Base-by-base conservation (phyloP, 768 basidiomycete genomes). In the Tremella mesenterica region DNA sequence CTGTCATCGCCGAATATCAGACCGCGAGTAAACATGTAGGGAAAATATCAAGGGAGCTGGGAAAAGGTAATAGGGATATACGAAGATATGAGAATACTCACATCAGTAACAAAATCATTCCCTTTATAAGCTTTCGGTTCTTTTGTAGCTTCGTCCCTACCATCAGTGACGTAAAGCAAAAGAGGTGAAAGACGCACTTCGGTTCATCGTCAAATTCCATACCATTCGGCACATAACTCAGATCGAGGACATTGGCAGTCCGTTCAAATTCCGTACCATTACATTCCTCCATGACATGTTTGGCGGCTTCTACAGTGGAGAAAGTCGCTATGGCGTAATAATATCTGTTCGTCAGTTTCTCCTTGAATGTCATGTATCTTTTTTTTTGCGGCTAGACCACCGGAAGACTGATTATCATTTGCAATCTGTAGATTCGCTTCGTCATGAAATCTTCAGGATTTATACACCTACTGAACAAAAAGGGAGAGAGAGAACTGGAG, bases 221-320 rank as follows among this genome's bases (percentile, higher is more conserved):
- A 21, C 79, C 85, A 27, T 90, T 83, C 0, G 90, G 88, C 10
- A 93, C 89, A 72, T 86, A 96, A 71, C 92, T 95, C 29, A 99
- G 75, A 69, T 99, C 88, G 55, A 99, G 85, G 6, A 96, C 80
- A 70, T 99, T 99, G 2, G 95, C 93, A 1, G 93, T 95, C 27
- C 90, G 83, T 72, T 97, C 95, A 14, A 97, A 80, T 71, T 99
- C 95, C 1, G 93, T 88, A 14, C 90, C 91, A 60, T 96, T 87
- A 23, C 96, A 79, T 69, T 97, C 91, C 28, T 79, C 74, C 67
- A 85, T 86, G 27, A 92, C 81, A 67, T 90, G 84, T 1, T 80
- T 76, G 8, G 92, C 88, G 3, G 90, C 79, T 29, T 82, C 79
- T 9, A 81, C 76, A 1, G 84, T 79, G 64, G 92, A 86, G 74